Conservation (phyloP, 441 rosid genomes). For the Aleurites moluccanus region DNA sequence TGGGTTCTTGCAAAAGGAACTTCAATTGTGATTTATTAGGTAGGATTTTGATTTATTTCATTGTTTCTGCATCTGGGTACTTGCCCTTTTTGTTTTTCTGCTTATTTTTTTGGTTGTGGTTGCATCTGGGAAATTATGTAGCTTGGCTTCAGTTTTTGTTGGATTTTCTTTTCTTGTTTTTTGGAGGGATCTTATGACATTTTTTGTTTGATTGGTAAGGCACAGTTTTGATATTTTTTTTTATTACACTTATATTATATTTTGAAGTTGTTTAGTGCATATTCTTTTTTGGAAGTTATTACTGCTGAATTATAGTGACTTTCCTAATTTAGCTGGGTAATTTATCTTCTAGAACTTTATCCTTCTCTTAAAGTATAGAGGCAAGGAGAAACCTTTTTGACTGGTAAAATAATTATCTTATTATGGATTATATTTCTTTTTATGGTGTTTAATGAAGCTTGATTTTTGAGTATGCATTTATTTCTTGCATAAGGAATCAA, state of each 20-base stretch:
- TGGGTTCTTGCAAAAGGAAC: constrained; percentile 7
- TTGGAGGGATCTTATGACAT: not conserved
- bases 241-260: not conserved
- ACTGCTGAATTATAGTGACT: not conserved
- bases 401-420: not conserved
- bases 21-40: constrained; percentile 15
- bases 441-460: not conserved
- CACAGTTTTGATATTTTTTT: not conserved
- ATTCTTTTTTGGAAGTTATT: constrained; percentile 2
- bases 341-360: not conserved
- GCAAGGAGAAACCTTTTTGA: not conserved
- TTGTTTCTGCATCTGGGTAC: constrained; percentile 2
- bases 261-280: not conserved
- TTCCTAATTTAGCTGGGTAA: not conserved
- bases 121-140: not conserved
- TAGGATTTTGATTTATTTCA: constrained; percentile 11
- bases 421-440: not conserved
- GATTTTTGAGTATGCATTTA: not conserved
- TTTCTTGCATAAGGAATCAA: not conserved
- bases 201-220: not conserved
- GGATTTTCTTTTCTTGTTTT: not conserved
- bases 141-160: not conserved
- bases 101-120: not conserved
- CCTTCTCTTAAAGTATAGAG: not conserved
- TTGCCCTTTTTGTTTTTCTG: not conserved